Conservation (phyloP, 768 basidiomycete species). For the Coprinopsis sp. region DNA sequence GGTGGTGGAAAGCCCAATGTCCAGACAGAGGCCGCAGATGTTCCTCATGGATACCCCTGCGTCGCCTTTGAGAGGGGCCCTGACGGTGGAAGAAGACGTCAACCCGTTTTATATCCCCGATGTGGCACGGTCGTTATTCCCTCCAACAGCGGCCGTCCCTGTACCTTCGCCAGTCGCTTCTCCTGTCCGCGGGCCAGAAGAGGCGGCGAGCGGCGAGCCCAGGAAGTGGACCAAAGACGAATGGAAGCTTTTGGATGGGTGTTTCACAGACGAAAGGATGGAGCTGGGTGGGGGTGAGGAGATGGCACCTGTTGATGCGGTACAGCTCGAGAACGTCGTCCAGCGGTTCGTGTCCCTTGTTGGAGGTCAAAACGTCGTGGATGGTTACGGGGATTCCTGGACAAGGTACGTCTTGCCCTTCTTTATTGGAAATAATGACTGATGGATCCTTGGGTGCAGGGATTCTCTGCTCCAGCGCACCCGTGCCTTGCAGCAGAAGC, state of each 20-base stretch:
- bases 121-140: too few relatives aligned
- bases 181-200: conserved; percentile 9
- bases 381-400: conserved; percentile 49
- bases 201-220: conserved; percentile 2
- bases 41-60: too few relatives aligned
- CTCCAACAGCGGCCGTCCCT: too few relatives aligned
- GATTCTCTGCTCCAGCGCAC: conserved; percentile 47
- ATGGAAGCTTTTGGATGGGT: conserved; percentile 77
- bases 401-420: conserved; percentile 40
- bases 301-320: conserved; percentile 48
- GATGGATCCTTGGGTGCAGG: conserved; percentile 26
- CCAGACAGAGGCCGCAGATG: too few relatives aligned
- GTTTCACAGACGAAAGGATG: conserved; percentile 69
- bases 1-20: conserved; percentile 24
- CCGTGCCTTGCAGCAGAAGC: conserved; percentile 55
- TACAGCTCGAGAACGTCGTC: conserved; percentile 56
- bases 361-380: conserved; percentile 40
- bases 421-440: neutral
- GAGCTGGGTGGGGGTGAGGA: conserved; percentile 30
- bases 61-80: too few relatives aligned
- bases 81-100: too few relatives aligned
- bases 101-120: too few relatives aligned
- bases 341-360: conserved; percentile 48
- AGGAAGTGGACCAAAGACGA: conserved; percentile 64
- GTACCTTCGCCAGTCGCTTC: conserved; percentile 3